Conservation (phyloP, 164 flowering plant species). For the Piper longum region DNA sequence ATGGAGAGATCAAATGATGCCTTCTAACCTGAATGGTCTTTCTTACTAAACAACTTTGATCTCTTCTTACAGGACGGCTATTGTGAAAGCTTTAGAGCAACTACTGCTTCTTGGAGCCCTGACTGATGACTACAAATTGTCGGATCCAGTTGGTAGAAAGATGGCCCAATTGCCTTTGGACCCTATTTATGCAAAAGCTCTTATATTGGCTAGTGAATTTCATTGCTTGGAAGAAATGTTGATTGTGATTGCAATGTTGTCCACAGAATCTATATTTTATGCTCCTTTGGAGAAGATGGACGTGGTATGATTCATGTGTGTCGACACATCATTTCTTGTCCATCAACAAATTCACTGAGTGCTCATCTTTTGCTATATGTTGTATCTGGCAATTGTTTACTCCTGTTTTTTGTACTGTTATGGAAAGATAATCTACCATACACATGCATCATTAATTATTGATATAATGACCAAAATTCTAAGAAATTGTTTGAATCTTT, state of each 20-base stretch:
- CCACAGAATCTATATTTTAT: conserved; percentile 82
- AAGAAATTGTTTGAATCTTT: too few relatives aligned
- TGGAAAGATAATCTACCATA: too few relatives aligned
- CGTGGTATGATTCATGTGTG: conserved; percentile 35
- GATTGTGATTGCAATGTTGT: conserved; percentile 86
- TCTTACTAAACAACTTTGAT: neutral
- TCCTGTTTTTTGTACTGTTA: too few relatives aligned
- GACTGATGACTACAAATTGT: conserved; percentile 60
- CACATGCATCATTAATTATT: neutral
- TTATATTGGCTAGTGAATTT: conserved; percentile 60
- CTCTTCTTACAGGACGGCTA: conserved; percentile 41
- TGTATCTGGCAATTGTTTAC: too few relatives aligned
- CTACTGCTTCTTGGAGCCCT: conserved; percentile 77
- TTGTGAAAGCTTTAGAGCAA: conserved; percentile 75
- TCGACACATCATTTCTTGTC: neutral
- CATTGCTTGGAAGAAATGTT: conserved; percentile 93
- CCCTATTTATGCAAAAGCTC: conserved; percentile 82
- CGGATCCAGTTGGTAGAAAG: conserved; percentile 79
- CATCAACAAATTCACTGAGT: neutral
- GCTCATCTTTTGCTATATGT: neutral
- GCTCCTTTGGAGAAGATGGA: conserved; percentile 66
- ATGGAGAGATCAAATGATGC: too few relatives aligned
- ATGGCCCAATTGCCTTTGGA: conserved; percentile 86
- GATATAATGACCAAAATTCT: neutral
- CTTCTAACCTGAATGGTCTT: too few relatives aligned